phyloP scores from a whole-genome alignment of 805 yeast genomes.

The Candida stauntonica region DNA sequence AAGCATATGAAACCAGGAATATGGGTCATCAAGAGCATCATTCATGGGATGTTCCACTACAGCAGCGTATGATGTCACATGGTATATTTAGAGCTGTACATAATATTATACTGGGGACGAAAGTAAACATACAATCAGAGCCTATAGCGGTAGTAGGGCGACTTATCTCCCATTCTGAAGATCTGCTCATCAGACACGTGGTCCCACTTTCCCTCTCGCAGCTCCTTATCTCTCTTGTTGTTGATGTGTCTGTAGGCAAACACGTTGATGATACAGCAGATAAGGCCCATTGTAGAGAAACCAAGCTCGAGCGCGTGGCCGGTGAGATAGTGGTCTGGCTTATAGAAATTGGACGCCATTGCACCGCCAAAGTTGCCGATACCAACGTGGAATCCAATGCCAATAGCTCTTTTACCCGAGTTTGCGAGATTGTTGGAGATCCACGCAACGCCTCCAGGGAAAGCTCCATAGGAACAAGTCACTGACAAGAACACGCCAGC shows the following conservation, averaged over 20 bases:
- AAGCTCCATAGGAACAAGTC: conserved; percentile 27
- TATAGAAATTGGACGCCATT: conserved; percentile 31
- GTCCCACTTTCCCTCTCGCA: conserved; percentile 31
- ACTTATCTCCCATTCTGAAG: conserved; percentile 38
- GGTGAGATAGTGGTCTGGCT: conserved; percentile 27
- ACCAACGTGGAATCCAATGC: conserved; percentile 36
- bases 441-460: conserved; percentile 34
- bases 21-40: too few species aligned
- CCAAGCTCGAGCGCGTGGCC: conserved; percentile 32
- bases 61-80: too few species aligned
- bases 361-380: conserved; percentile 35
- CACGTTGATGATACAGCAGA: conserved; percentile 18
- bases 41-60: too few species aligned
- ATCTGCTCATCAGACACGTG: conserved; percentile 27
- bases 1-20: too few species aligned
- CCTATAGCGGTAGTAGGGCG: conserved; percentile 35
- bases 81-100: too few species aligned
- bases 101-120: too few species aligned
- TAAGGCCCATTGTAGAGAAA: conserved; percentile 31
- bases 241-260: conserved; percentile 25
- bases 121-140: too few species aligned
- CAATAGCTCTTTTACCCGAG: conserved; percentile 32
- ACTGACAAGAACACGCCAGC: conserved; percentile 31
- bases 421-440: conserved; percentile 32
- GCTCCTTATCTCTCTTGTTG: conserved; percentile 23